A percentile compares a stretch with the other conserved stretches of the same genome.
Evolutionary conservation across 495 filamentous ascomycete genomes (phyloP).

Genomic region (Trypethelium eluteriae): DNA sequence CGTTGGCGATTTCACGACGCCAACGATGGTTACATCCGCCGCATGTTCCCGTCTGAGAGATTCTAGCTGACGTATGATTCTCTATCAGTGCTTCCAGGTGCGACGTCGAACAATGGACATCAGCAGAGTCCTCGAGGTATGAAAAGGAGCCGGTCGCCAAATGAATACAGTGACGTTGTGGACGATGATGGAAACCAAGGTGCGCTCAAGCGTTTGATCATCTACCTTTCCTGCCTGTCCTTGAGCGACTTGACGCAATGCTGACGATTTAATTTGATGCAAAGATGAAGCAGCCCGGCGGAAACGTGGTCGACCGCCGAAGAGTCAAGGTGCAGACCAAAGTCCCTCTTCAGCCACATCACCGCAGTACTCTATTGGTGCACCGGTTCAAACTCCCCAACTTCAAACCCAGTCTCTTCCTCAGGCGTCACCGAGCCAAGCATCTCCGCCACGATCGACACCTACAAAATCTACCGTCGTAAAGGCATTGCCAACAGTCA

Average conservation of each 20-base stretch:
- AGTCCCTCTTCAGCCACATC: constrained; percentile 26
- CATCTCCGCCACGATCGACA: constrained; percentile 72
- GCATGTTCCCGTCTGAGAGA: constrained; percentile 18
- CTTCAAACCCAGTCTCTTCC: constrained; percentile 62
- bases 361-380: constrained; percentile 38
- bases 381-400: constrained; percentile 68
- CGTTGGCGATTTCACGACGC: neutral
- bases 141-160: constrained; percentile 91
- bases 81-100: constrained; percentile 25
- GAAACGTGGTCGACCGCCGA: constrained; percentile 82
- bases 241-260: neutral
- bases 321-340: constrained; percentile 32
- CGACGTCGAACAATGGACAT: constrained; percentile 39
- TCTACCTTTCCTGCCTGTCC: neutral
- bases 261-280: neutral
- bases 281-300: constrained; percentile 33
- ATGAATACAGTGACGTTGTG: constrained; percentile 61
- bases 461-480: constrained; percentile 79
- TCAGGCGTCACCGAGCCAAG: constrained; percentile 58
- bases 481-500: constrained; percentile 90
- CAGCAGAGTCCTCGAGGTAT: constrained; percentile 62
- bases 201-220: constrained; percentile 47
- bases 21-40: constrained; percentile 25
- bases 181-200: constrained; percentile 66
- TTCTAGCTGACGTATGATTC: constrained; percentile 18